Conservation (phyloP, 345 rosid species). For the Gynandropsis gynandra region DNA sequence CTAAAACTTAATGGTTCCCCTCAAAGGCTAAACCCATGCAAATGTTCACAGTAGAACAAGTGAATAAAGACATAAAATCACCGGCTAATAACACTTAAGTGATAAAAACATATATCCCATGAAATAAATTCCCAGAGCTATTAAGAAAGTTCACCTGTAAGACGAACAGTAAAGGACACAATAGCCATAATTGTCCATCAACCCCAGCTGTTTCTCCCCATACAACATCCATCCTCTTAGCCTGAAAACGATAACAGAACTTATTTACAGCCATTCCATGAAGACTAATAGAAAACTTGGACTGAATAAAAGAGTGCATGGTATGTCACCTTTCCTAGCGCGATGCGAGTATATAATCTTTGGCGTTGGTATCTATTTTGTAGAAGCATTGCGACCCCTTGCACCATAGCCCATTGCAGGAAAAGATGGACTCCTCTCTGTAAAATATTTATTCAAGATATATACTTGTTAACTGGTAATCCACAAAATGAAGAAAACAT, state of each 20-base stretch:
- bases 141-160: constrained; percentile 56
- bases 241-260: constrained; percentile 36
- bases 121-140: not conserved
- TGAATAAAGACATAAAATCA: constrained; percentile 1
- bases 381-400: constrained; percentile 98
- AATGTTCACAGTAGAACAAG: constrained; percentile 8
- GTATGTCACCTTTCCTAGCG: constrained; percentile 75
- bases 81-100: not conserved
- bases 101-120: constrained; percentile 3
- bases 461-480: constrained; percentile 14
- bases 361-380: constrained; percentile 99
- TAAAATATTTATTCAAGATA: constrained; percentile 21
- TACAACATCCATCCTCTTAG: constrained; percentile 99
- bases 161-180: constrained; percentile 87
- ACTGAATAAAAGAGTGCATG: constrained; percentile 7
- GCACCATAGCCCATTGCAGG: constrained; percentile 99
- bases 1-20: not conserved
- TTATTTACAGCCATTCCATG: not conserved
- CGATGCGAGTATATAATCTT: constrained; percentile 96
- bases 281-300: not conserved
- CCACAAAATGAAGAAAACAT: constrained; percentile 14
- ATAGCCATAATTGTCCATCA: constrained; percentile 85
- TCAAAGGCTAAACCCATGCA: not conserved
- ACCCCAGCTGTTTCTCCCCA: constrained; percentile 99
- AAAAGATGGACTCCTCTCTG: constrained; percentile 98